Conservation (phyloP, 345 rosid species). For the Brassica incana region DNA sequence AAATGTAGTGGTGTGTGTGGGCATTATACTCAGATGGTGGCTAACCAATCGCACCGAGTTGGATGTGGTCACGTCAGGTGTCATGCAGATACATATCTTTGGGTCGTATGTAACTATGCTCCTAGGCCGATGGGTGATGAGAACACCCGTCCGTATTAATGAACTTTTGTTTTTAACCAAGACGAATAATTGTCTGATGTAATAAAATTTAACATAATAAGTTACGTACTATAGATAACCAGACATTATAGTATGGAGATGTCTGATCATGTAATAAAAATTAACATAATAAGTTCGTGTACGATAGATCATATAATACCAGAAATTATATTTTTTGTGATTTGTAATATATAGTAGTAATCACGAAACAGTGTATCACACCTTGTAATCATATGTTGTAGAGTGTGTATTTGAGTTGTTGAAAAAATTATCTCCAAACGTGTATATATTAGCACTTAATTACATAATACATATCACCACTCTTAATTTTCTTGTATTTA, state of each 20-base stretch:
- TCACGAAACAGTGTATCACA: not conserved
- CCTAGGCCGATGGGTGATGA: conserved; percentile 46
- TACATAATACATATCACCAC: not conserved
- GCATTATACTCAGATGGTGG: conserved; percentile 77
- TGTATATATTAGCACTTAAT: not conserved
- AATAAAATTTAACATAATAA: not conserved
- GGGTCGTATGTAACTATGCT: conserved; percentile 60
- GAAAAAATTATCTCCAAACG: not conserved
- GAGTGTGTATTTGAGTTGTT: not conserved
- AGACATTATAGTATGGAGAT: not conserved
- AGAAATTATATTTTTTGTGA: not conserved
- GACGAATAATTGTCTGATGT: not conserved
- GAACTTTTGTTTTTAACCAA: not conserved
- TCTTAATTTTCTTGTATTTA: not conserved
- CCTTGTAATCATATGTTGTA: not conserved
- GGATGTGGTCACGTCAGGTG: conserved; percentile 72
- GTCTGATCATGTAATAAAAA: not conserved
- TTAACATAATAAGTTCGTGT: not conserved
- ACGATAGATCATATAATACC: not conserved
- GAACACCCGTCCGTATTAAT: conserved; percentile 33
- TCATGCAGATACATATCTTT: conserved; percentile 43
- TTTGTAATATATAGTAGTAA: not conserved
- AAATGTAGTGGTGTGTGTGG: conserved; percentile 48
- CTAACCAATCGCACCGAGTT: conserved; percentile 50
- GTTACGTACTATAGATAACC: not conserved